A percentile compares a stretch with the other conserved stretches of the same genome.
phyloP scores from a whole-genome alignment of 352 stramenopile genomes.

The Pythium insidiosum region DNA sequence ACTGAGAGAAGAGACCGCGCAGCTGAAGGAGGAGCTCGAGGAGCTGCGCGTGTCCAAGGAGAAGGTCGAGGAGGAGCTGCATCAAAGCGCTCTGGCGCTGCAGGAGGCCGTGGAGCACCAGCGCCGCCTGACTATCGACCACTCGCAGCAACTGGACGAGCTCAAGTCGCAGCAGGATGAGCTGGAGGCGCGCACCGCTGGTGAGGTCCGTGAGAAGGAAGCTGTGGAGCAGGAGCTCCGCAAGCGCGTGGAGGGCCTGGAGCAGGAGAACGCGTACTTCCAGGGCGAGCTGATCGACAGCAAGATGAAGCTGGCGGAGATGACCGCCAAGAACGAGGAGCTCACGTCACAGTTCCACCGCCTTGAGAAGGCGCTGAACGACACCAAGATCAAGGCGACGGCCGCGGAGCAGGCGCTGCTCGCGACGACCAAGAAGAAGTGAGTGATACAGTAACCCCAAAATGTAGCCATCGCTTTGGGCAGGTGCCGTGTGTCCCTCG shows the following conservation, averaged over 20 bases:
- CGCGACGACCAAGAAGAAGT: conserved; percentile 40
- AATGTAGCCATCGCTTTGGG: too few relatives aligned
- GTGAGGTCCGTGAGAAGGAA: conserved; percentile 26
- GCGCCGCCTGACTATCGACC: conserved; percentile 22
- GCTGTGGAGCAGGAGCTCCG: conserved; percentile 27
- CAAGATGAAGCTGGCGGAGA: conserved; percentile 75
- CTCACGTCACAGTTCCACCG: conserved; percentile 48
- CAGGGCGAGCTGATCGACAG: conserved; percentile 74
- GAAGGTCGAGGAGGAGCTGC: conserved; percentile 40
- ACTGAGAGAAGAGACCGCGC: conserved; percentile 38
- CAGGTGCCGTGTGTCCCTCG: too few relatives aligned
- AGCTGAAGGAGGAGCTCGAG: conserved; percentile 38
- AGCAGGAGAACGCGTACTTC: conserved; percentile 81
- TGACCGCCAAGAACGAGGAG: conserved; percentile 72
- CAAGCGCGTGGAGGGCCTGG: conserved; percentile 26
- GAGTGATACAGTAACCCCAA: too few relatives aligned
- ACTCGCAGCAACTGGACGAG: conserved; percentile 32
- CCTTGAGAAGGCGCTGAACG: conserved; percentile 45
- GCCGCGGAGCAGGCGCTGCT: conserved; percentile 30
- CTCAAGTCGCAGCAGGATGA: conserved; percentile 49
- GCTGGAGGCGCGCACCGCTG: conserved; percentile 28
- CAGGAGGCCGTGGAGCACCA: conserved; percentile 39
- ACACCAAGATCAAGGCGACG: conserved; percentile 40
- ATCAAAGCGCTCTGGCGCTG: conserved; percentile 28
- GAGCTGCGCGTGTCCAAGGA: conserved; percentile 36